phyloP scores from a whole-genome alignment of 768 basidiomycete genomes.

The Auriscalpium vulgare region DNA sequence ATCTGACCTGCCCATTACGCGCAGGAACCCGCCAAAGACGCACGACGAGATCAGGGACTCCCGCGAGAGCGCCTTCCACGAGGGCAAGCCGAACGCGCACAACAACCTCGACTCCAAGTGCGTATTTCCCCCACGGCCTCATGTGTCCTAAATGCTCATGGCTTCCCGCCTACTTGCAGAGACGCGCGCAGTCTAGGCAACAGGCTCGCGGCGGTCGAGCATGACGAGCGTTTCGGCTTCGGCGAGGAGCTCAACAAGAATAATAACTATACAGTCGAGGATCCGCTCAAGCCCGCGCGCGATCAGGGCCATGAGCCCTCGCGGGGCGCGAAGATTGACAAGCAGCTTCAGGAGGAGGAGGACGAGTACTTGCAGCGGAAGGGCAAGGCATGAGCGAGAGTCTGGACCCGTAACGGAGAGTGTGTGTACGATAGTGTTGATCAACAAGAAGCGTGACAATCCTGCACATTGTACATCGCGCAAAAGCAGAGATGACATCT shows the following conservation, averaged over 20 bases:
- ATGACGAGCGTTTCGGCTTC: conserved; percentile 20
- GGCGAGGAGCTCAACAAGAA: conserved; percentile 7
- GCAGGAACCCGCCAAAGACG: neutral
- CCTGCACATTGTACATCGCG: too few species aligned
- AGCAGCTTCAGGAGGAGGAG: conserved; percentile 45
- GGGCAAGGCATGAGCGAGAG: conserved; percentile 8
- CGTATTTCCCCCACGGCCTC: conserved; percentile 1
- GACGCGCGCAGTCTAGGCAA: conserved; percentile 37
- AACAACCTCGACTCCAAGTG: conserved; percentile 36
- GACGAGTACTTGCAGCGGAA: conserved; percentile 39
- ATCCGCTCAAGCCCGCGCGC: conserved; percentile 43
- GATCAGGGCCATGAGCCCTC: conserved; percentile 52
- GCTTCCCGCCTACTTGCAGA: conserved; percentile 19
- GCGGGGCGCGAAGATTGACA: conserved; percentile 50
- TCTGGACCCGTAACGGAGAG: neutral
- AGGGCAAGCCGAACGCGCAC: conserved; percentile 28
- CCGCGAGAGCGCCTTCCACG: conserved; percentile 17
- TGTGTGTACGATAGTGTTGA: too few species aligned
- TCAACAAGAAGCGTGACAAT: too few species aligned
- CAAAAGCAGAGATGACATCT: too few species aligned
- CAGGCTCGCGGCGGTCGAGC: conserved; percentile 22
- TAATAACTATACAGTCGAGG: conserved; percentile 20
- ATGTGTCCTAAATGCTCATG: neutral
- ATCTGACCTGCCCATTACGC: neutral
- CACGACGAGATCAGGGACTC: neutral